Evolutionary conservation across 1,139 yeast species (phyloP), one percentile per base, ranked within the genome.

Genomic region (Yamadazyma triangularis): DNA sequence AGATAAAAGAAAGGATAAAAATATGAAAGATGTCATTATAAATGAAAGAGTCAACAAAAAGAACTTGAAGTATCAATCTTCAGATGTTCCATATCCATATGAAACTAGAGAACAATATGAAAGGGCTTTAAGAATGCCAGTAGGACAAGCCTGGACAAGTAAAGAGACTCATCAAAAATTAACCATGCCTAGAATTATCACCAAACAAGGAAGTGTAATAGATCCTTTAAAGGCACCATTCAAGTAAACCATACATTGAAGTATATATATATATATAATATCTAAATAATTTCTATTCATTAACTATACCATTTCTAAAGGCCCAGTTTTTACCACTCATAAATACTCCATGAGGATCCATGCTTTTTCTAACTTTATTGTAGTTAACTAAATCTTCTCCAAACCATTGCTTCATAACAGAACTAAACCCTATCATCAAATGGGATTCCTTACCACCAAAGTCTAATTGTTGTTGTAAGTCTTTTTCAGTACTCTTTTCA

Each of bases 91-190:
- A 19, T 89, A 80, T 72, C 97, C 96, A 35, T 91, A 73, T 56
- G 96, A 91, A 59, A 82, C 82, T 38, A 73, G 82, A 51, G 98
- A 88, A 53, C 97, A 91, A 60, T 93, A 91, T 56, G 98, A 91
- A 58, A 75, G 95, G 52, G 80, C 95, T 3, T 67, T 91, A 48
- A 75, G 95, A 52, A 83, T 88, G 88, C 97, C 98, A n/a, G 67
- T 91, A 39, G 98, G 98, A 20, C 95, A 86, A 58, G 96, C 91
- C 62, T 91, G 97, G 97, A 79, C 93, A 4, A 76, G 95, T 9
- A 77, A 88, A 50, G 84, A 78, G 33, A 79, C 95, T 2, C 94
- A 86, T 63, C 95, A 88, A 64, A 77, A 77, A 53, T 64, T 86
- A 46, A 86, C 93, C 37, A 88, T 85, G 77, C 98, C 98, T 28